These are phyloP conservation scores for Peronospora destructor DNA, from an alignment of 352 stramenopile species.

Conservation along the genomic window DNA sequence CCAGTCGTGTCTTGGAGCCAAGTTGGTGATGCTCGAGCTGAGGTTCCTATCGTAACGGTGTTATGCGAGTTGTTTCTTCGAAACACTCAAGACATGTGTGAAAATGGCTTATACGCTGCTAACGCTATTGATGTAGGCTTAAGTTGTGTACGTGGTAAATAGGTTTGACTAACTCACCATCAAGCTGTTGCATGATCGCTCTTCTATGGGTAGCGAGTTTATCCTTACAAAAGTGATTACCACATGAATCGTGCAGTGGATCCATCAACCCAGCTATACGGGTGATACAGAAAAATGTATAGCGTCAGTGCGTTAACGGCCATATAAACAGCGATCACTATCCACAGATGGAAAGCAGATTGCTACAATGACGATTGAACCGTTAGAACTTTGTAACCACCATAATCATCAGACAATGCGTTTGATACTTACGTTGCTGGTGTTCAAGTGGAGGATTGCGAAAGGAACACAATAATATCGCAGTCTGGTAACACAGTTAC, in stretches of 20 bases:
- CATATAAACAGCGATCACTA: constrained; percentile 41
- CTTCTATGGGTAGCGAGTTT: neutral
- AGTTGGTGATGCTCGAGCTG: too few relatives aligned
- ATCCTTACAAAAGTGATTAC: constrained; percentile 27
- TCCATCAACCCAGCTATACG: constrained; percentile 76
- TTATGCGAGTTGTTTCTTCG: too few relatives aligned
- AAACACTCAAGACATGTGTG: too few relatives aligned
- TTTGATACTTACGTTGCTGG: constrained; percentile 39
- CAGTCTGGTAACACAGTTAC: constrained; percentile 34
- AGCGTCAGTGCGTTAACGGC: constrained; percentile 58
- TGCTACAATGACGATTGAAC: constrained; percentile 36
- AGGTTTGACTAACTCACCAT: neutral
- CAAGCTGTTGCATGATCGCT: neutral
- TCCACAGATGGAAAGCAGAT: constrained; percentile 35
- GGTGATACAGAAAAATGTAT: constrained; percentile 64
- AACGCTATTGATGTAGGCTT: neutral
- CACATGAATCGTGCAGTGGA: constrained; percentile 83
- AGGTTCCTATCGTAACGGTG: too few relatives aligned
- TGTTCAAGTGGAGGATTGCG: constrained; percentile 72
- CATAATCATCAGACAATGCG: neutral
- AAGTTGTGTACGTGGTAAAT: neutral
- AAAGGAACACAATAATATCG: constrained; percentile 82
- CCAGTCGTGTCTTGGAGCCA: too few relatives aligned
- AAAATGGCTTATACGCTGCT: neutral
- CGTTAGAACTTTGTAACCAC: constrained; percentile 6